Base-by-base conservation (phyloP, 176 grass and related monocot genomes). In the Musa itinerans region DNA sequence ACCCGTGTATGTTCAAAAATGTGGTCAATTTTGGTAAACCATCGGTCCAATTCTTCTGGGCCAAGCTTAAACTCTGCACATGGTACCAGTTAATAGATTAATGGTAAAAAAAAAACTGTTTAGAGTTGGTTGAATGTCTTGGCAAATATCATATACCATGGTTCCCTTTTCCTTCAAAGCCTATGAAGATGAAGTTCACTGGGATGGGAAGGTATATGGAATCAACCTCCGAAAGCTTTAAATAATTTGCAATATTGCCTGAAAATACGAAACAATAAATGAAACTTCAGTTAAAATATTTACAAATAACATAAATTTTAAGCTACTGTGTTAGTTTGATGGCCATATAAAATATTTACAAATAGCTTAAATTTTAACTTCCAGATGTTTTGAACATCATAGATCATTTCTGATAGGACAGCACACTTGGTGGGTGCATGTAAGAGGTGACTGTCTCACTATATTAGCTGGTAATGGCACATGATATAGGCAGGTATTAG, bases 21-120 rank as follows among this genome's bases (percentile, higher is more conserved):
- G 81, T 98, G 94, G 74, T 98, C 94, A n/a, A 93, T 93, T 80
- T 98, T 93, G 53, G 84, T 87, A 79, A 93, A 98, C 94, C 94
- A 98, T 48, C 76, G 86, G 70, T 93, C 86, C 75, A 98, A 50
- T 83, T 98, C 94, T 84, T 93, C 94, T 71, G 80, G 82, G 14
- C 26, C 82, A 80, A 98, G 76, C 71, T 91, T 93, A 83, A 98
- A 93, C 20, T 89, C 94, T 93, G 75, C 73, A 74, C 29, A 27
- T 63, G 19, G 16, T 48, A 10, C 3, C 25, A 52, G 17, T 27
- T 53, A 51, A 71, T 19, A 52, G 50, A 9, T 51, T 14, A 79
- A 34, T 21, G 63, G 11, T 3, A 54, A 53, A 48, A 71, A 48
- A 71, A 27, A 79, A 14, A 71, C 2, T 79, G 24, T 16, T 51